These are phyloP conservation scores for Aureobasidium sp. DNA, from an alignment of 2,329 filamentous ascomycete species.

Conservation along the genomic window DNA sequence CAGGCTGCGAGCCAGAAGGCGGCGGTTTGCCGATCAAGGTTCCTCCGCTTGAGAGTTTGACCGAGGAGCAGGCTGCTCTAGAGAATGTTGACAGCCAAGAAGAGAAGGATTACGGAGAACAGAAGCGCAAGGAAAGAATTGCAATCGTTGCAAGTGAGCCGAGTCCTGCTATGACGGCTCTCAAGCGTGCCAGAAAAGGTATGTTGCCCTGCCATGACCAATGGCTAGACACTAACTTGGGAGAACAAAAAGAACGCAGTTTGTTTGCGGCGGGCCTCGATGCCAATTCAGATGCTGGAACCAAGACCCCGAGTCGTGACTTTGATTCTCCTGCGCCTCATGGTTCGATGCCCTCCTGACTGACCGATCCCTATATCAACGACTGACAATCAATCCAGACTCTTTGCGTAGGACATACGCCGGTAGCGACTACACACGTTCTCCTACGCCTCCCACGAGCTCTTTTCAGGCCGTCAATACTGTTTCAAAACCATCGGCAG, in stretches of 20 bases:
- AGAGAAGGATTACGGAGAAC: constrained; percentile 63
- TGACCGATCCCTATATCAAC: neutral
- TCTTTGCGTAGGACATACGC: constrained; percentile 23
- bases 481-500: constrained; percentile 37
- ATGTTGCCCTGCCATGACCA: constrained; percentile 20
- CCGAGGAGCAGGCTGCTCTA: constrained; percentile 54
- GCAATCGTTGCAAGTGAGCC: constrained; percentile 68
- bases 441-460: constrained; percentile 32
- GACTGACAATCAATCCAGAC: neutral
- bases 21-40: constrained; percentile 49
- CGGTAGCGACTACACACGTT: constrained; percentile 43
- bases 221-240: constrained; percentile 8
- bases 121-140: constrained; percentile 67
- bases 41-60: constrained; percentile 59
- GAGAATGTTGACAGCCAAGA: constrained; percentile 71
- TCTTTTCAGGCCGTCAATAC: constrained; percentile 34
- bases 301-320: constrained; percentile 32
- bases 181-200: constrained; percentile 42
- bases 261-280: constrained; percentile 11
- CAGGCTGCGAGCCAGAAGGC: constrained; percentile 37
- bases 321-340: constrained; percentile 32
- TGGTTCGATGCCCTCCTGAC: neutral
- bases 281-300: constrained; percentile 8
- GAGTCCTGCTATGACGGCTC: constrained; percentile 53
- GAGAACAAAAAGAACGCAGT: constrained; percentile 16